phyloP scores from a whole-genome alignment of 2,329 filamentous ascomycete genomes.

The Coccinonectria pachysandricola region DNA sequence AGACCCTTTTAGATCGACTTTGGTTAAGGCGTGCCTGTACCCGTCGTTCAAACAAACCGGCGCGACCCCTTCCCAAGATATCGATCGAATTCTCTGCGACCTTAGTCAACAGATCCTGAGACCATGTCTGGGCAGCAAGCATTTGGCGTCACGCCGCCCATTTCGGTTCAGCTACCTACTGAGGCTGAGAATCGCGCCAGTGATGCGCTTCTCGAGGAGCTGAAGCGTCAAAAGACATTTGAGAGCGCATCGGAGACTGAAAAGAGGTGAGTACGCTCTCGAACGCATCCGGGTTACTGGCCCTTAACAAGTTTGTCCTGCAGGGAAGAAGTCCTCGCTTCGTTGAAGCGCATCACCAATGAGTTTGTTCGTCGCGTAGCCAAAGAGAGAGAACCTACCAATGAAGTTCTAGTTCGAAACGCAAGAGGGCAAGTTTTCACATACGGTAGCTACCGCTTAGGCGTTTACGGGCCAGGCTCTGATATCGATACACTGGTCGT shows the following conservation, averaged over 20 bases:
- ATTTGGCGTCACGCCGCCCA: slow-evolving; percentile 69
- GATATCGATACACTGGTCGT: slow-evolving; percentile 97
- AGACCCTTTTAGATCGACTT: too few species aligned
- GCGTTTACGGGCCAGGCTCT: slow-evolving; percentile 88
- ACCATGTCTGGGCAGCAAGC: slow-evolving; percentile 29
- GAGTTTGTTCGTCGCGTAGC: slow-evolving; percentile 83
- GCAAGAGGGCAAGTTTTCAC: slow-evolving; percentile 91
- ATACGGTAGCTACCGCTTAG: slow-evolving; percentile 89
- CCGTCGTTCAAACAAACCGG: too few species aligned
- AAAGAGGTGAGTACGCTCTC: slow-evolving; percentile 50
- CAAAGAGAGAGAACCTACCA: slow-evolving; percentile 57
- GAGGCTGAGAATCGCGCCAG: slow-evolving; percentile 67
- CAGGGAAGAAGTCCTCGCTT: slow-evolving; percentile 62
- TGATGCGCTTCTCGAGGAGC: slow-evolving; percentile 68
- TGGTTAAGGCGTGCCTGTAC: too few species aligned
- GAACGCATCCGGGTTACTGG: too few species aligned
- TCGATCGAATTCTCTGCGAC: too few species aligned
- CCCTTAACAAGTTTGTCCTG: slow-evolving; percentile 7
- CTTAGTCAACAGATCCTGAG: too few species aligned
- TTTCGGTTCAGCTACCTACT: slow-evolving; percentile 68
- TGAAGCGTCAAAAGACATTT: slow-evolving; percentile 86
- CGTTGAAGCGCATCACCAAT: slow-evolving; percentile 69
- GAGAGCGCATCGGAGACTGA: slow-evolving; percentile 74
- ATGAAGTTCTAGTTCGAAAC: slow-evolving; percentile 67
- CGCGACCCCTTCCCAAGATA: too few species aligned